These are phyloP conservation scores for Exserohilum turcica DNA, from an alignment of 2,329 filamentous ascomycete species.

Conservation along the genomic window DNA sequence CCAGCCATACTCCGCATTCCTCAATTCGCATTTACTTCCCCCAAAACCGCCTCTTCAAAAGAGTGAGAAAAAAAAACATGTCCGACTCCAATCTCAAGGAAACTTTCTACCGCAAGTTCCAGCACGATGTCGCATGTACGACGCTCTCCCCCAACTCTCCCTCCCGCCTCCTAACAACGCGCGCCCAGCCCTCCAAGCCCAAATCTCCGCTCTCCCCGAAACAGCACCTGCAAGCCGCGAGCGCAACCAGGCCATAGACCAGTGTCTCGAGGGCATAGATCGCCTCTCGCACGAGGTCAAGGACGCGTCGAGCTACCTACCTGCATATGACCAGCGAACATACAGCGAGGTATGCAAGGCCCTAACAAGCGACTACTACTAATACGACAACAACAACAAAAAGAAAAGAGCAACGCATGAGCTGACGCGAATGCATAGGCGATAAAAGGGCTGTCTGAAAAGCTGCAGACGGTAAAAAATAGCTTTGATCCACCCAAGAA, in stretches of 20 bases:
- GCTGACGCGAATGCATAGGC: slow-evolving; percentile 55
- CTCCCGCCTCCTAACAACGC: slow-evolving; percentile 7
- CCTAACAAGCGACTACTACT: too few species aligned
- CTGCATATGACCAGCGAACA: slow-evolving; percentile 85
- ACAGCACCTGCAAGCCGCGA: slow-evolving; percentile 67
- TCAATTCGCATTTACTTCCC: slow-evolving; percentile 3
- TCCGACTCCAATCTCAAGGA: slow-evolving; percentile 63
- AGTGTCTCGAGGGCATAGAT: slow-evolving; percentile 78
- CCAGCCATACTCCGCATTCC: not conserved
- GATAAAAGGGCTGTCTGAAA: slow-evolving; percentile 80
- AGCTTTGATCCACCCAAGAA: slow-evolving; percentile 72
- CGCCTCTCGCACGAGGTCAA: slow-evolving; percentile 82
- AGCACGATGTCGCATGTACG: slow-evolving; percentile 72
- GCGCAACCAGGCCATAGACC: slow-evolving; percentile 78
- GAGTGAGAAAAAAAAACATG: too few species aligned
- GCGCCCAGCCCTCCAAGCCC: slow-evolving; percentile 72
- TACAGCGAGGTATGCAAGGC: slow-evolving; percentile 77
- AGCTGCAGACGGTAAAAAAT: slow-evolving; percentile 71
- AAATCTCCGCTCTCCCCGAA: slow-evolving; percentile 71
- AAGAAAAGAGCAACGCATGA: slow-evolving; percentile 44
- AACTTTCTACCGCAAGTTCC: slow-evolving; percentile 83
- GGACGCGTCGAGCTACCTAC: slow-evolving; percentile 80
- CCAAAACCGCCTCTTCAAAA: slow-evolving; percentile 20
- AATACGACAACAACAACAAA: too few species aligned
- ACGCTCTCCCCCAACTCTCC: slow-evolving; percentile 2